A percentile compares a stretch with the other conserved stretches of the same genome.
Evolutionary conservation across 805 yeast species (phyloP).

Genomic region (Debaryomyces prosopidis): DNA sequence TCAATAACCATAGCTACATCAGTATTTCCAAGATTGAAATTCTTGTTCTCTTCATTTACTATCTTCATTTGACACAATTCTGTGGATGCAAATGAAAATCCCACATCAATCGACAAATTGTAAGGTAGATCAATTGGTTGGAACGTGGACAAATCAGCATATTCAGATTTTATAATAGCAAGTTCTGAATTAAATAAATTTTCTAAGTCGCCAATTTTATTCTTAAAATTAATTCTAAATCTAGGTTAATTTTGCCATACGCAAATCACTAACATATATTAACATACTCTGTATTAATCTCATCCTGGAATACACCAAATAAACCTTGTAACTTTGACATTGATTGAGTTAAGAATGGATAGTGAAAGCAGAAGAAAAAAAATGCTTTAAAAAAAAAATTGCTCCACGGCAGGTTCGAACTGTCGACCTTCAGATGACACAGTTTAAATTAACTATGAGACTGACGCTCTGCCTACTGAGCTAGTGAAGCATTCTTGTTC

Average conservation of each 20-base stretch:
- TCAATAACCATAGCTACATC: background rate
- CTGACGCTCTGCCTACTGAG: conserved; percentile 25
- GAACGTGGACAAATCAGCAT: conserved; percentile 7
- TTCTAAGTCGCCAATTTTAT: conserved; percentile 12
- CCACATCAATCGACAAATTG: background rate
- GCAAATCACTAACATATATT: too few species aligned
- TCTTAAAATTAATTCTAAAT: conserved; percentile 5
- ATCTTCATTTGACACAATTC: background rate
- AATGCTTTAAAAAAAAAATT: conserved; percentile 15
- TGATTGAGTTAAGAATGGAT: background rate
- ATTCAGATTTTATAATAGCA: conserved; percentile 12
- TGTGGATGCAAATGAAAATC: background rate
- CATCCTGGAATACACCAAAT: conserved; percentile 7
- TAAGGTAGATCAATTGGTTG: conserved; percentile 10
- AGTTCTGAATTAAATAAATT: conserved; percentile 11
- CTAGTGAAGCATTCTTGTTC: conserved; percentile 15
- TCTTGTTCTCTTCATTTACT: background rate
- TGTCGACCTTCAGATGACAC: conserved; percentile 48
- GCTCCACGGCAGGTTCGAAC: conserved; percentile 51
- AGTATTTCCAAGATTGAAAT: background rate
- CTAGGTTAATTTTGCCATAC: conserved; percentile 1
- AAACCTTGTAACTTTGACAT: conserved; percentile 1
- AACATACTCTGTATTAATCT: conserved; percentile 8
- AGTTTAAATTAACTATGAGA: conserved; percentile 16
- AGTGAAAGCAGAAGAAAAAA: too few species aligned